Conservation (phyloP, 2,329 filamentous ascomycete species). For the Xylariales sp. region DNA sequence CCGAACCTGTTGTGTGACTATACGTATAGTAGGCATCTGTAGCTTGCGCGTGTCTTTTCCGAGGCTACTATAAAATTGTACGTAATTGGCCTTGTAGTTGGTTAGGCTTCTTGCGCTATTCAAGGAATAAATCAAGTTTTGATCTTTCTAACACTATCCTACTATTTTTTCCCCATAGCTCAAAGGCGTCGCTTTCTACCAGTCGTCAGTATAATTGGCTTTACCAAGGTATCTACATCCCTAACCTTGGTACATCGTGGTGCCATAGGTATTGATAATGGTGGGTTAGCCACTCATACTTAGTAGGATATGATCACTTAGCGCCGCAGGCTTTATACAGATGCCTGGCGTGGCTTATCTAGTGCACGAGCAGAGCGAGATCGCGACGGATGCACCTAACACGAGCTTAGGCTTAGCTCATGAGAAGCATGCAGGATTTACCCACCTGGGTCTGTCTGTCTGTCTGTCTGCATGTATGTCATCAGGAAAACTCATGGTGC, state of each 20-base stretch:
- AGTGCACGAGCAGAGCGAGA: conserved; percentile 5
- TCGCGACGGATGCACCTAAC: neutral
- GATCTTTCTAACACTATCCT: too few relatives aligned
- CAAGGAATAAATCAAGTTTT: too few relatives aligned
- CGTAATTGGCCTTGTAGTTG: neutral
- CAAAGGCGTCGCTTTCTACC: too few relatives aligned
- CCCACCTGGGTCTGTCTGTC: neutral
- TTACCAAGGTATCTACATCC: too few relatives aligned
- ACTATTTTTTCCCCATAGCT: too few relatives aligned
- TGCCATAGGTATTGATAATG: neutral
- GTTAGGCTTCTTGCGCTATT: neutral
- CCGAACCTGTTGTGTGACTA: neutral
- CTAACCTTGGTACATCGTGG: neutral
- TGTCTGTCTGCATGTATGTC: neutral
- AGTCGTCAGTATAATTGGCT: too few relatives aligned
- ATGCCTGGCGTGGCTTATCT: conserved; percentile 25
- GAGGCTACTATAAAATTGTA: neutral
- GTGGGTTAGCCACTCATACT: neutral
- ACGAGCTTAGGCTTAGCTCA: neutral
- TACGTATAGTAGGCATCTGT: neutral
- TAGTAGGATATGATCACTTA: neutral
- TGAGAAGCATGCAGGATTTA: conserved; percentile 1
- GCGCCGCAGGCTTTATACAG: conserved; percentile 17
- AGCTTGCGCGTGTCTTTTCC: conserved; percentile 1
- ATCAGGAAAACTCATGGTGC: neutral